phyloP scores from a whole-genome alignment of 192 early-diverging fungal genomes.

The Gamsiella multidivaricata region DNA sequence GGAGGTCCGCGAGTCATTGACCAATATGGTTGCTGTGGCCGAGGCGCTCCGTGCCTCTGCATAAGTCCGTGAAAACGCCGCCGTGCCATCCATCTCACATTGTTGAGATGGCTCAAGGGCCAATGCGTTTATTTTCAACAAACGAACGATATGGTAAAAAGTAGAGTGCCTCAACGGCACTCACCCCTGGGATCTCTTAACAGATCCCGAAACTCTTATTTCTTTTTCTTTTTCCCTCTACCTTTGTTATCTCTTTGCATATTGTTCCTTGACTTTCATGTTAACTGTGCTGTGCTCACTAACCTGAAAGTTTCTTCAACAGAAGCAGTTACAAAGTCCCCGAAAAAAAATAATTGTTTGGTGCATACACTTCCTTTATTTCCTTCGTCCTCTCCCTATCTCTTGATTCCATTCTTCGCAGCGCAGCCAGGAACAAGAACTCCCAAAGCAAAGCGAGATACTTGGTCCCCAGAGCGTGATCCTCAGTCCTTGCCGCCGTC shows the following conservation, averaged over 20 bases:
- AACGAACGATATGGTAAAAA: slow-evolving; percentile 59
- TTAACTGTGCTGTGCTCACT: slow-evolving; percentile 35
- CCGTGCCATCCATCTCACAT: slow-evolving; percentile 21
- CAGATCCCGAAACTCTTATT: slow-evolving; percentile 38
- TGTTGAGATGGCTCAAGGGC: slow-evolving; percentile 34
- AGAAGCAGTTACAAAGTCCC: slow-evolving; percentile 35
- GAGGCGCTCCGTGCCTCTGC: slow-evolving; percentile 65
- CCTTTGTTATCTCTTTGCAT: slow-evolving; percentile 2
- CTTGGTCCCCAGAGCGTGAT: neutral
- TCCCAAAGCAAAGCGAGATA: neutral
- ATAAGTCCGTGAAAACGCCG: slow-evolving; percentile 36
- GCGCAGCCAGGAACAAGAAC: neutral
- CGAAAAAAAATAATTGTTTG: slow-evolving; percentile 31
- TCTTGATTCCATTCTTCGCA: neutral
- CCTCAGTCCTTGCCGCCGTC: neutral
- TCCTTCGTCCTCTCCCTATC: neutral
- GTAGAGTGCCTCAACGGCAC: slow-evolving; percentile 57
- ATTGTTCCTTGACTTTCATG: slow-evolving; percentile 38
- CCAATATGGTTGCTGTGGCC: slow-evolving; percentile 89
- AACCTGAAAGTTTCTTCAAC: slow-evolving; percentile 58
- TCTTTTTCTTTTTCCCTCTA: neutral
- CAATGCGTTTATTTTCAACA: slow-evolving; percentile 60
- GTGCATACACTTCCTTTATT: slow-evolving; percentile 12
- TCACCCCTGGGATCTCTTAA: slow-evolving; percentile 57
- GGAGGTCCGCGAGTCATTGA: slow-evolving; percentile 90